Base-by-base conservation (phyloP, 208 protist genomes). In the Wallacemonas sp. region DNA sequence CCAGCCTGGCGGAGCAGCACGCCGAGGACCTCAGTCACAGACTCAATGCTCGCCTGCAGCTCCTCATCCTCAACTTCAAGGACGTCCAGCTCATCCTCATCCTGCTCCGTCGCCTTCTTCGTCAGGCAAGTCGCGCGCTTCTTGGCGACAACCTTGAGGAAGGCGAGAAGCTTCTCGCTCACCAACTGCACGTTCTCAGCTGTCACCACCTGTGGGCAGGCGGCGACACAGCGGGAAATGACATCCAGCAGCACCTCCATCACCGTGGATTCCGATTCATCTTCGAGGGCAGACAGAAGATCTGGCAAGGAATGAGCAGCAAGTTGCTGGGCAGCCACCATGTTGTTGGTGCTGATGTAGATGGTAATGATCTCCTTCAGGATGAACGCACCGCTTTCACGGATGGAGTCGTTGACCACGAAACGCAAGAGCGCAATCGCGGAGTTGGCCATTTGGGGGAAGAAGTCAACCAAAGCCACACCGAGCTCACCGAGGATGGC, bases 41-140 rank as follows among this genome's bases (percentile, higher is more conserved):
- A 79, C 14, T 70, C 57, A 39, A 96, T 89, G 66, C 72, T 79
- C 11, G 44, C n/a, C 56, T 94, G 73, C 32, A 85, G 46, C 74
- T 93, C 80, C 52, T 93, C 91, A 46, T 90, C 76, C 71, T 87
- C 78, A 36, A 76, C 72, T 46, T 89, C 71, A 12, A 96, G 78
- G 52, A 52, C 62, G 65, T 96, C 91, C 24, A 94, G 61, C 68
- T 93, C 88, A 55, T 96, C 91, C 69, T 96, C 91, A 46, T 96
- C 91, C 54, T 91, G 70, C 70, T 96, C 87, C 16, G 62, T 55
- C 11, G 66, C 65, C 44, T 83, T 85, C 52, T 78, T 87, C 61
- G 71, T 36, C 46, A 87, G 30, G 68, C 76, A 82, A 57, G 85
- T 62, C 21, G 56, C 29, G 16, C 88, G 84, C 55, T 71, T 65